Evolutionary conservation across 2,329 filamentous ascomycete genomes (phyloP), one percentile per base, ranked within the genome.

Genomic region (Allantophomopsis cytisporea): DNA sequence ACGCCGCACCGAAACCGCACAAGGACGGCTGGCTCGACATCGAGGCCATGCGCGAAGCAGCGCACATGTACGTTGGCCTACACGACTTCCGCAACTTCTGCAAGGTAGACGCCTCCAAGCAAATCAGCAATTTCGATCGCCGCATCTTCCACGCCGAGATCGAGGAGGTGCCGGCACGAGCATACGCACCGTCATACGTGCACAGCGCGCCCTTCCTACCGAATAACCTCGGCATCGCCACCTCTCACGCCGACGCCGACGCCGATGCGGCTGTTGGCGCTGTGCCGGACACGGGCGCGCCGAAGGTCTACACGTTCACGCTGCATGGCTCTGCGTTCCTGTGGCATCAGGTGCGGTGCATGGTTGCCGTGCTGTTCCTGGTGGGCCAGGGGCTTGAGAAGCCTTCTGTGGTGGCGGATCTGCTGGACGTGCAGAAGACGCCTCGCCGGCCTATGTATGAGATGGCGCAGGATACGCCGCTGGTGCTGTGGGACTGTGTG

Each of bases 81-180:
- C 85, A 96, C 60, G 91, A 98, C 63, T 98, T 96, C 63, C 77
- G 91, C 43, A 98, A 98, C 60, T 83, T 96, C 55, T 96, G 91
- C 71, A 94, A 94, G 60, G 69, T 96, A 43, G 91, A 98, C 60
- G 71, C 83, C 1, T 77, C 71, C 51, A 96, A 96, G 66, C 85
- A 94, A 60, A 84, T 94, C 50, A 76, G 76, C 28, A 91, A 84
- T 55, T 96, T 89, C 52, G 64, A 74, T 50, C 71, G 91, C 33
- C 71, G 74, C 34, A 86, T 98, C 50, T 88, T 81, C 57, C 76
- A 83, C 60, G 75, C 86, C 8, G 77, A 81, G 51, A 83, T 98
- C 45, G 77, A 85, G 43, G 72, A 81, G 52, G 76, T 88, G 2
- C 58, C 69, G 16, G 69, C 65, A 54, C 59, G 62, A 14, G 64